Percentiles rank a stretch among this genome's conserved stretches.
Conservation (phyloP, 2,329 filamentous ascomycete genomes). For the Clonostachys rosea region DNA sequence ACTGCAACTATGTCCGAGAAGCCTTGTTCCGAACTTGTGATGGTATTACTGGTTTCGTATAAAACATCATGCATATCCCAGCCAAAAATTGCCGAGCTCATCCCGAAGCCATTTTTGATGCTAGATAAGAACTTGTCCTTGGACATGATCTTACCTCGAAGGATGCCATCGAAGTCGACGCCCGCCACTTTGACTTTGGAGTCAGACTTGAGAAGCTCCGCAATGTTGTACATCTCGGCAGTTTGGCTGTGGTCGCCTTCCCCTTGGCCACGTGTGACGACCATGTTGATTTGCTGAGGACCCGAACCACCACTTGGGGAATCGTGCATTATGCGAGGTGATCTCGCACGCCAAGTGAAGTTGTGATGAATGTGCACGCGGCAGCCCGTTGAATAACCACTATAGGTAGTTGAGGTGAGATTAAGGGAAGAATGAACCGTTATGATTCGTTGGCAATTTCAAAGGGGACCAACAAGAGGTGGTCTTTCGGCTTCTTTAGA, state of each 20-base stretch:
- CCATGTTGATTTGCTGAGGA: too few species aligned
- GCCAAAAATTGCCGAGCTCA: constrained; percentile 80
- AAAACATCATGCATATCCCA: constrained; percentile 87
- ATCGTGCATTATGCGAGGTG: too few species aligned
- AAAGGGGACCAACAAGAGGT: too few species aligned
- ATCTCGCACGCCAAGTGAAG: too few species aligned
- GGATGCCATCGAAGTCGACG: constrained; percentile 70
- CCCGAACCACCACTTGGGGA: too few species aligned
- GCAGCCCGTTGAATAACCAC: too few species aligned
- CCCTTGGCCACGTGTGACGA: too few species aligned
- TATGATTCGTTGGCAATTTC: too few species aligned
- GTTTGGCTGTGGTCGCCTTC: background rate
- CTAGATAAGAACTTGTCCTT: constrained; percentile 81
- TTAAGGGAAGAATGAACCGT: too few species aligned
- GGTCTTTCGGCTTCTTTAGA: too few species aligned
- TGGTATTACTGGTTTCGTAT: constrained; percentile 70
- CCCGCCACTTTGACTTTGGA: constrained; percentile 51
- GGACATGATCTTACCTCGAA: constrained; percentile 76
- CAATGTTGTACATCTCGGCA: constrained; percentile 24
- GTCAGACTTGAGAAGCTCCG: constrained; percentile 48
- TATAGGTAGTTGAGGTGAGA: too few species aligned
- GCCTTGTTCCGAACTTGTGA: constrained; percentile 77
- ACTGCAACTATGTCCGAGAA: constrained; percentile 72
- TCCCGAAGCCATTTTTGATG: constrained; percentile 70
- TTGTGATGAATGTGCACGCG: too few species aligned